phyloP scores from a whole-genome alignment of 768 basidiomycete species.

The Porphyrellus cyaneotinctus region DNA sequence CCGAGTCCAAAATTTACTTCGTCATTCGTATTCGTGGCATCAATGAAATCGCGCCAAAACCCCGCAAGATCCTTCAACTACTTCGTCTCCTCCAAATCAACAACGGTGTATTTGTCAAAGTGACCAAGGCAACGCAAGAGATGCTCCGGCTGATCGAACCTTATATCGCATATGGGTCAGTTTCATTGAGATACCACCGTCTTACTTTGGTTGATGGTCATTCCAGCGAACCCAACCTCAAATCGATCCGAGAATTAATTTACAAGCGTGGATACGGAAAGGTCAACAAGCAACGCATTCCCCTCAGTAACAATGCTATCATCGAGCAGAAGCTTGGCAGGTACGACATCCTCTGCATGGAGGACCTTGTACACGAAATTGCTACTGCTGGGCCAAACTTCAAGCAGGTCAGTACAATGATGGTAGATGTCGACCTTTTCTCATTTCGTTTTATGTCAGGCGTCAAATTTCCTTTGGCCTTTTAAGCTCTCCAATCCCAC shows the following conservation, averaged over 20 bases:
- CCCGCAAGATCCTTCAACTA: constrained; percentile 97
- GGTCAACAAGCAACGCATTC: constrained; percentile 95
- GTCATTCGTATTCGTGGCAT: constrained; percentile 99
- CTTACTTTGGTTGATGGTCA: constrained; percentile 1
- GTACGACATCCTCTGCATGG: constrained; percentile 93
- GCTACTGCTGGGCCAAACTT: constrained; percentile 95
- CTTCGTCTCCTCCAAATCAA: constrained; percentile 99
- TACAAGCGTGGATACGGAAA: constrained; percentile 99
- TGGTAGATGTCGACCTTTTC: neutral
- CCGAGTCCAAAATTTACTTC: constrained; percentile 96
- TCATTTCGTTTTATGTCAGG: constrained; percentile 36
- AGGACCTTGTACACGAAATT: constrained; percentile 98
- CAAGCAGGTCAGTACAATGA: constrained; percentile 72
- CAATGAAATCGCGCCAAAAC: constrained; percentile 99
- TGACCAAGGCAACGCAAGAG: constrained; percentile 92
- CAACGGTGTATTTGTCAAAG: constrained; percentile 98
- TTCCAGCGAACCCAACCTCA: constrained; percentile 88
- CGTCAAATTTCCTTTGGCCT: constrained; percentile 97
- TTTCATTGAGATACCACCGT: constrained; percentile 3
- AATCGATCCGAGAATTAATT: constrained; percentile 93
- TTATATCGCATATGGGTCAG: constrained; percentile 94
- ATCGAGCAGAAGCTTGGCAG: constrained; percentile 90
- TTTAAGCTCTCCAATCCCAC: constrained; percentile 99
- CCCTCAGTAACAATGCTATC: constrained; percentile 88
- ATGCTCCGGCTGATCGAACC: constrained; percentile 98